Evolutionary conservation across 495 filamentous ascomycete species (phyloP), one percentile per base, ranked within the genome.

Genomic region (Durotheca rogersii): DNA sequence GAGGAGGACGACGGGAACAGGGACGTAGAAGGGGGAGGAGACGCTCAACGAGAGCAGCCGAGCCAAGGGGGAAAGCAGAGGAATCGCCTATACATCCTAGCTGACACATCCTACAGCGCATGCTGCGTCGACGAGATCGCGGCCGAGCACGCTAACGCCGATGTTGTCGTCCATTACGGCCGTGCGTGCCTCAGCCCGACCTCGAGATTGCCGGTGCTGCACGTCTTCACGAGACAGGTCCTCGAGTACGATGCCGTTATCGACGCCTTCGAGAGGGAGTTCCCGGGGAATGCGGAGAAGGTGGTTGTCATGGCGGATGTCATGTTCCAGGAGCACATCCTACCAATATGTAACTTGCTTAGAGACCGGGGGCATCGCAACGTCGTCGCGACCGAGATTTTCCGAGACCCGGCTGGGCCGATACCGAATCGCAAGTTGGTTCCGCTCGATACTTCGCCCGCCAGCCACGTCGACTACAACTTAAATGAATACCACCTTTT

Each of bases 71-170:
- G 33, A 30, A 33, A 38, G 36, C 41, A 34, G 36, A 58, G 27
- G 50, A 53, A 31, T 81, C 43, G 78, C 53, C 74, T 96, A 18
- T 93, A 84, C 58, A 94, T 99, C 51, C 77, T 99, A 30, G 93
- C 86, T 23, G 93, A 99, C 66, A 97, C 93, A 6, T 96, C 91
- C 1, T 99, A 97, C 68, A 92, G 93, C 34, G 81, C 91, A 3
- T 99, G 93, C 72, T 99, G 93, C 65, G 90, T 96, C 39, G 93
- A 99, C 53, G 93, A 99, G 68, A 86, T 97, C 35, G 94, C 93
- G 1, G 93, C 94, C 11, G 92, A 97, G 61, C 94, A 99, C 67
- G 86, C 88, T 20, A 76, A 89, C 60, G 91, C 93, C 4, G 86
- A 97, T 41, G 89, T 87, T 3, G 86, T 97, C 3, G 87, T 99